phyloP scores from a whole-genome alignment of 2,329 filamentous ascomycete genomes.

The Pseudogymnoascus sp. region DNA sequence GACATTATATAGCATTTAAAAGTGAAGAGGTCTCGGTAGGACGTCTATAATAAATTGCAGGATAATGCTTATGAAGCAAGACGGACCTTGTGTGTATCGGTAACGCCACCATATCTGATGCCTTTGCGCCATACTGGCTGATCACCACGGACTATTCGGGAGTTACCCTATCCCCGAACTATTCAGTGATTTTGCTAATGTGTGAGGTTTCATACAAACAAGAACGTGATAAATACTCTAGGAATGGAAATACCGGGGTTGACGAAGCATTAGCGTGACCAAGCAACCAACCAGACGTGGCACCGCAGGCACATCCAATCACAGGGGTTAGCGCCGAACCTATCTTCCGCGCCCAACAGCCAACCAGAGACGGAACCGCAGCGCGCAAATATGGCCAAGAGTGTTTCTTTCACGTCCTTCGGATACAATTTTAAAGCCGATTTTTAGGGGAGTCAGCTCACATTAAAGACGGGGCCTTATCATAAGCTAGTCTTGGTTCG shows the following conservation, averaged over 20 bases:
- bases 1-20: slow-evolving; percentile 13
- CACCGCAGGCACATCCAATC: slow-evolving; percentile 13
- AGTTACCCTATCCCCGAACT: background rate
- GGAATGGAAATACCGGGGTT: background rate
- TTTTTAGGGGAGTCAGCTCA: background rate
- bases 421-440: background rate
- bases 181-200: background rate
- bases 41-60: background rate
- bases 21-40: background rate
- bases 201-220: background rate
- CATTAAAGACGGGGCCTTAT: background rate
- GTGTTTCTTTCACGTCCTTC: background rate
- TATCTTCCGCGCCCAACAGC: background rate
- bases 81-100: background rate
- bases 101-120: background rate
- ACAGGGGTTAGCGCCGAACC: slow-evolving; percentile 2
- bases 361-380: slow-evolving; percentile 12
- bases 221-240: background rate
- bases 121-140: too few species aligned
- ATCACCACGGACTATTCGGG: background rate
- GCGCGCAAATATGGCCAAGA: background rate
- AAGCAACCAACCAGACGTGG: background rate
- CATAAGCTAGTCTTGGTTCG: background rate
- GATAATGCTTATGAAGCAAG: background rate
- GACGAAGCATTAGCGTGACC: background rate